These are phyloP conservation scores for Allomyces arbusculus DNA, from an alignment of 192 early-diverging fungal species.

Conservation along the genomic window DNA sequence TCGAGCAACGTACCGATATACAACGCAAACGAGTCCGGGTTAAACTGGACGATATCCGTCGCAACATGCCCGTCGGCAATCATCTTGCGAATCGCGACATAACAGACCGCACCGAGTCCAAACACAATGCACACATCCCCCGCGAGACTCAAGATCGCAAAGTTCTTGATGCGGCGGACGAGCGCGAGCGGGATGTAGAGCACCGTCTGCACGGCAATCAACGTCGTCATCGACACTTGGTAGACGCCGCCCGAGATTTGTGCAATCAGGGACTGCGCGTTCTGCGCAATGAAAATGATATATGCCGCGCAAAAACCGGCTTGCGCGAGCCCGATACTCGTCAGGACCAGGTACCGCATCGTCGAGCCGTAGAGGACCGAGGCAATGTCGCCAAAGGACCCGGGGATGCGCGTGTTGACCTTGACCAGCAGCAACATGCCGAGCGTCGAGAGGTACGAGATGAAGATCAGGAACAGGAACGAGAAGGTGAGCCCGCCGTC, in stretches of 20 bases:
- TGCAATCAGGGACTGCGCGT: conserved; percentile 34
- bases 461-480: conserved; percentile 22
- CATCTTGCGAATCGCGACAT: conserved; percentile 25
- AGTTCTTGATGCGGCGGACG: conserved; percentile 43
- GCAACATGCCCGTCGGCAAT: conserved; percentile 14
- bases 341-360: conserved; percentile 34
- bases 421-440: conserved; percentile 45
- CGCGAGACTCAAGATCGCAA: conserved; percentile 24
- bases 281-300: conserved; percentile 73
- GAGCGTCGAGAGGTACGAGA: conserved; percentile 39
- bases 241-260: neutral
- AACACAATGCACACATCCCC: conserved; percentile 54
- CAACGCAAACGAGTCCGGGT: conserved; percentile 35
- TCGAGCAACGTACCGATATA: conserved; percentile 36
- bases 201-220: conserved; percentile 50
- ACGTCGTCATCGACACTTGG: conserved; percentile 36
- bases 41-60: conserved; percentile 32
- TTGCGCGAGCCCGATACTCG: conserved; percentile 21
- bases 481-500: conserved; percentile 55
- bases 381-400: conserved; percentile 48
- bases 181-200: conserved; percentile 47
- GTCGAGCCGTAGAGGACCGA: conserved; percentile 34
- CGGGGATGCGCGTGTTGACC: conserved; percentile 31
- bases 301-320: conserved; percentile 28
- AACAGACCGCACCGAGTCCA: conserved; percentile 48